Conservation (phyloP, 495 filamentous ascomycete species). For the Daldinia childiae region DNA sequence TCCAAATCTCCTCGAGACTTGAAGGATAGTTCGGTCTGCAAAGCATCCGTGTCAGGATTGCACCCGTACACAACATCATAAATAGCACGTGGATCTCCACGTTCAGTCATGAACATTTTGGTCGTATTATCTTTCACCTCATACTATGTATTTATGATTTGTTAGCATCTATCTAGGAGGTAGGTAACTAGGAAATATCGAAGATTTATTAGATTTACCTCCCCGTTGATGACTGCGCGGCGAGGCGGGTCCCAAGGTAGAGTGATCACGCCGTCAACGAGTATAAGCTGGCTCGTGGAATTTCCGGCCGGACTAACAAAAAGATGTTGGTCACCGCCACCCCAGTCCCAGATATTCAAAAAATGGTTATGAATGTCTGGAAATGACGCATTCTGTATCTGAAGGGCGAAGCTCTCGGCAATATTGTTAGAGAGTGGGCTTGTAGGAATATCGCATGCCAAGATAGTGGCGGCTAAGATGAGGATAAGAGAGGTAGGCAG, state of each 20-base stretch:
- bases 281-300: slow-evolving; percentile 55
- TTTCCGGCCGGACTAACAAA: slow-evolving; percentile 60
- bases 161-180: background rate
- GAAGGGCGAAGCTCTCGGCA: slow-evolving; percentile 53
- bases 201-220: slow-evolving; percentile 45
- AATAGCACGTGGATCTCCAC: slow-evolving; percentile 57
- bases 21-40: slow-evolving; percentile 56
- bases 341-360: slow-evolving; percentile 60
- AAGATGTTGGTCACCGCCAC: slow-evolving; percentile 61
- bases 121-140: slow-evolving; percentile 63
- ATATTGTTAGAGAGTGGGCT: slow-evolving; percentile 53
- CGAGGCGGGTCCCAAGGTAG: slow-evolving; percentile 45
- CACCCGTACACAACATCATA: slow-evolving; percentile 61
- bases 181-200: background rate
- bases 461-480: slow-evolving; percentile 37
- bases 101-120: slow-evolving; percentile 65
- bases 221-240: slow-evolving; percentile 58
- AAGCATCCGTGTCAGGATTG: slow-evolving; percentile 57
- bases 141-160: slow-evolving; percentile 46
- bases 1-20: slow-evolving; percentile 47
- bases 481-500: slow-evolving; percentile 20
- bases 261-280: slow-evolving; percentile 58
- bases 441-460: slow-evolving; percentile 55
- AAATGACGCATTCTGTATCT: slow-evolving; percentile 60
- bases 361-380: slow-evolving; percentile 60